phyloP scores from a whole-genome alignment of 805 yeast genomes.

The Nakazawaea ernobii region DNA sequence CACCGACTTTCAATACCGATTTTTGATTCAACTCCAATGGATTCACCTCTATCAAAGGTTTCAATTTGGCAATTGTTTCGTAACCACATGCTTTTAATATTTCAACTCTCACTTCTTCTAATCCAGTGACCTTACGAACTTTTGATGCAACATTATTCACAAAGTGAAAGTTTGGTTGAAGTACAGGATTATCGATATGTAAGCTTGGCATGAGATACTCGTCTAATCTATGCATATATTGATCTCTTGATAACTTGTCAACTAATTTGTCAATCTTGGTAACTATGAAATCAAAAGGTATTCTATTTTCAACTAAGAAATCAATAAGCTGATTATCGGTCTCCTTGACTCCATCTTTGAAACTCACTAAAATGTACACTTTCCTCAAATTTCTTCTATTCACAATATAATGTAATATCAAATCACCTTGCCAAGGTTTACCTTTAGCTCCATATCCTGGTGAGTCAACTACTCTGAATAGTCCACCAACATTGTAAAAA shows the following conservation, averaged over 20 bases:
- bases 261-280: slow-evolving; percentile 67
- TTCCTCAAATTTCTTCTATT: slow-evolving; percentile 48
- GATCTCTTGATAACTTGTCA: slow-evolving; percentile 20
- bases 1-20: slow-evolving; percentile 3
- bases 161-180: slow-evolving; percentile 38
- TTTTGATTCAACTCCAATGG: neutral
- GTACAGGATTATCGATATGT: slow-evolving; percentile 31
- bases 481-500: slow-evolving; percentile 61
- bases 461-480: slow-evolving; percentile 67
- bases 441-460: slow-evolving; percentile 90
- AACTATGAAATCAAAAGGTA: slow-evolving; percentile 67
- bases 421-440: slow-evolving; percentile 58
- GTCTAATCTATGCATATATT: slow-evolving; percentile 30
- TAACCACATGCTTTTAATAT: slow-evolving; percentile 51
- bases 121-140: slow-evolving; percentile 40
- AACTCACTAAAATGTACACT: slow-evolving; percentile 58
- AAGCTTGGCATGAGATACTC: slow-evolving; percentile 30
- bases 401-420: slow-evolving; percentile 57
- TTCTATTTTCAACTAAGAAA: slow-evolving; percentile 45
- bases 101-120: slow-evolving; percentile 43
- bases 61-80: slow-evolving; percentile 3
- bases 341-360: slow-evolving; percentile 50
- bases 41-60: neutral
- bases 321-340: slow-evolving; percentile 52
- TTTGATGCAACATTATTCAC: slow-evolving; percentile 41